These are phyloP conservation scores for Monosporascus ibericus DNA, from an alignment of 2,329 filamentous ascomycete genomes.

Conservation along the genomic window DNA sequence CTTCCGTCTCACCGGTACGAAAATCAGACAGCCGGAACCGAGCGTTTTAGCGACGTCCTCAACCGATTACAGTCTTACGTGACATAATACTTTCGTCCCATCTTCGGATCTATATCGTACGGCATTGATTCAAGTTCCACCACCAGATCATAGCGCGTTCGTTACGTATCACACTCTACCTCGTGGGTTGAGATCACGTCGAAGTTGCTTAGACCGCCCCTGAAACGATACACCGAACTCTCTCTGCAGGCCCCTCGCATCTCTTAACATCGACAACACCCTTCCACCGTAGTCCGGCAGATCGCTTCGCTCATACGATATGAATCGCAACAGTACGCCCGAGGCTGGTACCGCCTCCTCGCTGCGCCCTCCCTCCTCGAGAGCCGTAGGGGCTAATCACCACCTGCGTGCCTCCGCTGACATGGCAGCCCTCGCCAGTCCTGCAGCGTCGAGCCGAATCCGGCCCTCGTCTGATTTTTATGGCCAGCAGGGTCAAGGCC, in stretches of 20 bases:
- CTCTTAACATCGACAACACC: background rate
- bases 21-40: background rate
- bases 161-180: background rate
- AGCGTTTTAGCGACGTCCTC: background rate
- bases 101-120: background rate
- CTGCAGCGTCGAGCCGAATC: constrained; percentile 70
- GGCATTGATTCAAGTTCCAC: background rate
- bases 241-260: no score
- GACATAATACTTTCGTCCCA: background rate
- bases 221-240: background rate
- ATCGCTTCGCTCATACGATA: constrained; percentile 8
- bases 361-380: constrained; percentile 75
- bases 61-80: background rate
- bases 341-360: constrained; percentile 78
- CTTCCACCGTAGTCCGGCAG: background rate
- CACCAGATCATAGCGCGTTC: background rate
- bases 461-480: constrained; percentile 95
- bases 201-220: background rate
- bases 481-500: constrained; percentile 65
- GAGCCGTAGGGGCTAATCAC: constrained; percentile 70
- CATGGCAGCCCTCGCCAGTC: constrained; percentile 72
- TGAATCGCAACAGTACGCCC: constrained; percentile 93
- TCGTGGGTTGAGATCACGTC: background rate
- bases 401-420: constrained; percentile 93
- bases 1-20: background rate